Conservation (phyloP, 371 early-diverging fungal species). For the Syncephalastrum sp. region DNA sequence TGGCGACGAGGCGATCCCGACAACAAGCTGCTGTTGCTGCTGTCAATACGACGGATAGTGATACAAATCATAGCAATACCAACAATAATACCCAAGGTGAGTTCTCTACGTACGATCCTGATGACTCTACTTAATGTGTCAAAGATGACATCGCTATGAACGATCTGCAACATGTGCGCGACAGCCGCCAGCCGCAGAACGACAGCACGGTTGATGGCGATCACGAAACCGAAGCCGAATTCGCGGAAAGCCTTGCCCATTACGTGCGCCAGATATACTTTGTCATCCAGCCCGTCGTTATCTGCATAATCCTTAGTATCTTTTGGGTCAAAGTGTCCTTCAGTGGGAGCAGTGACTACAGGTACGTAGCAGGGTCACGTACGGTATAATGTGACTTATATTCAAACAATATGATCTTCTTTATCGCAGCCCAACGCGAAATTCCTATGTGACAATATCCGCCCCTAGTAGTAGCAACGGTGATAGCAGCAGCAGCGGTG, state of each 20-base stretch:
- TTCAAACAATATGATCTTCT: neutral
- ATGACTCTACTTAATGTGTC: neutral
- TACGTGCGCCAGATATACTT: constrained; percentile 80
- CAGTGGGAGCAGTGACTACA: constrained; percentile 55
- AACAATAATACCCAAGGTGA: too few relatives aligned
- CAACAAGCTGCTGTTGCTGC: neutral
- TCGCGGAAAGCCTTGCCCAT: constrained; percentile 65
- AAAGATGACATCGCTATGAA: constrained; percentile 14
- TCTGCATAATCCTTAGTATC: constrained; percentile 74
- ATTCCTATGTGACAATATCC: constrained; percentile 36
- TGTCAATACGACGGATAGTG: too few relatives aligned
- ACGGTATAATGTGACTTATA: neutral
- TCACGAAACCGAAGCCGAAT: constrained; percentile 35
- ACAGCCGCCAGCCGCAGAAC: constrained; percentile 1
- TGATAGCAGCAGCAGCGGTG: neutral
- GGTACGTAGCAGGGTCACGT: constrained; percentile 24
- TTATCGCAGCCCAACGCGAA: constrained; percentile 44
- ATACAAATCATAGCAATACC: too few relatives aligned
- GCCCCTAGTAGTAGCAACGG: constrained; percentile 17
- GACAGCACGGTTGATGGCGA: constrained; percentile 6
- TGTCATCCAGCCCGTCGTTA: constrained; percentile 78
- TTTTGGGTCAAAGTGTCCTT: constrained; percentile 83
- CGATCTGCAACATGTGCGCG: constrained; percentile 2
- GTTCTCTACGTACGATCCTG: too few relatives aligned
- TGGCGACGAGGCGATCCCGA: constrained; percentile 23